phyloP scores from a whole-genome alignment of 2,329 filamentous ascomycete genomes.

The Passalora sequoiae region DNA sequence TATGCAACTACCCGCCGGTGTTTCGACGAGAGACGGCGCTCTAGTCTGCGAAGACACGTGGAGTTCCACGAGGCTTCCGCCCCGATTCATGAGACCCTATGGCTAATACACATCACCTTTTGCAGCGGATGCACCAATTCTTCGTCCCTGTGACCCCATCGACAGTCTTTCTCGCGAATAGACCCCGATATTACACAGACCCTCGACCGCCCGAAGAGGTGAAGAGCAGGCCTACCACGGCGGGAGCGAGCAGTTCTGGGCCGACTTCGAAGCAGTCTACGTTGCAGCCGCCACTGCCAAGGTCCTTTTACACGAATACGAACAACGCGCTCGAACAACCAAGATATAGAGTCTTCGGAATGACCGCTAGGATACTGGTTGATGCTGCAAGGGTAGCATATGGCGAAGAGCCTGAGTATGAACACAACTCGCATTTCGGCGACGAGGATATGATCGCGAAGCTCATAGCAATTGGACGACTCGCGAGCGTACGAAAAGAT shows the following conservation, averaged over 20 bases:
- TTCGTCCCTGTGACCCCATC: conserved; percentile 74
- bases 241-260: conserved; percentile 4
- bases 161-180: conserved; percentile 47
- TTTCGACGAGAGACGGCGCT: no score
- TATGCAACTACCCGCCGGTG: no score
- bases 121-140: conserved; percentile 86
- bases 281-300: conserved; percentile 28
- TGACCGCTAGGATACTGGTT: conserved; percentile 87
- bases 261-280: conserved; percentile 14
- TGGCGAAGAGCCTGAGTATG: conserved; percentile 75
- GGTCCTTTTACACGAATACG: conserved; percentile 26
- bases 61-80: no score
- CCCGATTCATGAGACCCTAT: no score
- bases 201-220: conserved; percentile 16
- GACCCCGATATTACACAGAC: conserved; percentile 19
- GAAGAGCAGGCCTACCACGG: conserved; percentile 1
- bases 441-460: conserved; percentile 62
- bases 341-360: conserved; percentile 80
- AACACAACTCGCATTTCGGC: conserved; percentile 61
- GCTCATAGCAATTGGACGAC: conserved; percentile 52
- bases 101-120: no score
- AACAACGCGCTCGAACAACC: conserved; percentile 29
- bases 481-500: conserved; percentile 48
- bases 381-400: conserved; percentile 85
- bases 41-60: no score